Percentiles rank a stretch among this genome's conserved stretches.
phyloP scores from a whole-genome alignment of 179 eudicot genomes.

The Vitellaria paradoxa region DNA sequence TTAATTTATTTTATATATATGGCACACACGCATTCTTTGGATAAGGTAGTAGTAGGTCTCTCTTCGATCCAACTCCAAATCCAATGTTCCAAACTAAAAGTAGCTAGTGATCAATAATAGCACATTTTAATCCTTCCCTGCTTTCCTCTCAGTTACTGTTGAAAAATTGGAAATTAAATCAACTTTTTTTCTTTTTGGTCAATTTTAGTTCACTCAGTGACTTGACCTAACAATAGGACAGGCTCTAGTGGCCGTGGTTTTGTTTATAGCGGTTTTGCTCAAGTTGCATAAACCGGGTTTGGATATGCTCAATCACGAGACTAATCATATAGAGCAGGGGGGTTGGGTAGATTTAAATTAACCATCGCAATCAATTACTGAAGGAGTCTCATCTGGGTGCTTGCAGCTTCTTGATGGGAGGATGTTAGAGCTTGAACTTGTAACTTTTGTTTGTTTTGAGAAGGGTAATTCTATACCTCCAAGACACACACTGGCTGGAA shows the following conservation, averaged over 20 bases:
- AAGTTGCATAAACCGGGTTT: background rate
- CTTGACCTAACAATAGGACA: conserved; percentile 10
- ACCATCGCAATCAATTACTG: no score
- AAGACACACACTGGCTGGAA: no score
- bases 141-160: background rate
- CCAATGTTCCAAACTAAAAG: background rate
- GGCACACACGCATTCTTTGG: background rate
- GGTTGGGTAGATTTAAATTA: no score
- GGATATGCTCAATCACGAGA: no score
- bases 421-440: no score
- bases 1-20: background rate
- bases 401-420: no score
- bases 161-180: background rate
- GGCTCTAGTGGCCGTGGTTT: background rate
- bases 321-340: no score
- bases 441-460: no score
- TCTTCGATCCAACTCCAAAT: background rate
- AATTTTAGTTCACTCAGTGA: conserved; percentile 5
- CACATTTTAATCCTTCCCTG: background rate
- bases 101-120: background rate
- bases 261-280: background rate
- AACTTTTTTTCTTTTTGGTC: background rate
- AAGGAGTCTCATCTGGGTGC: no score
- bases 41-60: no score
- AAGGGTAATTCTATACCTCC: no score